Conservation (phyloP, 164 flowering plant species). For the Vitis riparia region DNA sequence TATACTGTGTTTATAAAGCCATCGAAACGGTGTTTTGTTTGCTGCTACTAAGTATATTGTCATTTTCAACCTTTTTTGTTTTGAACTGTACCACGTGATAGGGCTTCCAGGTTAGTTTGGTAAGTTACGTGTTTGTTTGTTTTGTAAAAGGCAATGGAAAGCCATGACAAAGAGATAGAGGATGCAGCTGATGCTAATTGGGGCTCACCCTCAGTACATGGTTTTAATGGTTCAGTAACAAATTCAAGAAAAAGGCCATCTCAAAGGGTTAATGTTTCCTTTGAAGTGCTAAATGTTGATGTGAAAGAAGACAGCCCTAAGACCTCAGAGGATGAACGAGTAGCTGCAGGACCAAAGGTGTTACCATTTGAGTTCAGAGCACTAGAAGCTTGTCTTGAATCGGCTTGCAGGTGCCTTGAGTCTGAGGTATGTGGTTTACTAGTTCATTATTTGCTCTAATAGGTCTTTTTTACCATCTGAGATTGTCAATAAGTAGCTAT, state of each 20-base stretch:
- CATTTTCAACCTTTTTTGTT: no score
- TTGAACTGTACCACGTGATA: no score
- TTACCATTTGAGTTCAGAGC: slow-evolving; percentile 49
- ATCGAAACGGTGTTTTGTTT: no score
- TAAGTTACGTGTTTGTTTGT: not conserved
- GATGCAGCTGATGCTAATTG: not conserved
- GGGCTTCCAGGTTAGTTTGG: not conserved
- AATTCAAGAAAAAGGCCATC: not conserved
- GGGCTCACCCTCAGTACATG: not conserved
- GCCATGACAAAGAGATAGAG: slow-evolving; percentile 11
- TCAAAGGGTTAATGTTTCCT: not conserved
- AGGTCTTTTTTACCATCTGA: not conserved
- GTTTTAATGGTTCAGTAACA: no score
- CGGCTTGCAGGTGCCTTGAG: slow-evolving; percentile 47
- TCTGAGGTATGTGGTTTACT: slow-evolving; percentile 30
- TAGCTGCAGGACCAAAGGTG: slow-evolving; percentile 25
- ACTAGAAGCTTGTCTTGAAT: slow-evolving; percentile 53
- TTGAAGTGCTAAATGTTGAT: not conserved
- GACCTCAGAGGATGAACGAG: slow-evolving; percentile 11
- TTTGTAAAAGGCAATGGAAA: slow-evolving; percentile 15
- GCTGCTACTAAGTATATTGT: no score
- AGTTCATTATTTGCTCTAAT: not conserved
- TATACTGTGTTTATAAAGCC: no score
- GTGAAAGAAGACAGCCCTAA: slow-evolving; percentile 3
- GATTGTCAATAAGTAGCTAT: no score